Base-by-base conservation (phyloP, 306 rosid genomes). In the Fragaria vesca region DNA sequence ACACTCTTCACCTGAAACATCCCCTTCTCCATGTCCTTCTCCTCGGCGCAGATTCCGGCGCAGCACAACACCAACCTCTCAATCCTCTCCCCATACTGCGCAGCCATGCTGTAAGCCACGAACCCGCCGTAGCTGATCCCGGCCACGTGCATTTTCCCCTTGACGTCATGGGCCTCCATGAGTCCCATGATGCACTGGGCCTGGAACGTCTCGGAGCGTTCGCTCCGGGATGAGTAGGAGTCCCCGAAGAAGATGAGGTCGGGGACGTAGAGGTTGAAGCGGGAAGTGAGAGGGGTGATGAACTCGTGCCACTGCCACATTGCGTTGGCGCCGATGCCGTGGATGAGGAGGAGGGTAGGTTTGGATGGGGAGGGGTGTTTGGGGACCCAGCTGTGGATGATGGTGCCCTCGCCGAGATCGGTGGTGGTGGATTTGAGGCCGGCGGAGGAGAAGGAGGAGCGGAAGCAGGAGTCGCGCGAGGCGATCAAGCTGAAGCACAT, bases 101-200 rank as follows among this genome's bases (percentile, higher is more conserved):
- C 87, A 12, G 92, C 97, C 88, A 94, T 43, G 72, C 95, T 89
- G 77, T 89, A 94, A 0, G 85, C 96, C 57, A 94, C 98, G 32
- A 94, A 90, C 1, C 98, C 98, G 4, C 98, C 98, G 69, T 94
- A 94, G 79, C 98, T 94, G 10, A 94, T 55, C 4, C 98, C 98
- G 0, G 81, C 90, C 4, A 85, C 87, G 69, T 20, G 78, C 82
- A 82, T 80, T 32, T 40, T 78, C 18, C 43, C 42, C 40, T 0
- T 47, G 4, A 89, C 90, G 12, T 86, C 88, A 1, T 81, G 97
- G 26, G 91, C 87, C n/a, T 83, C 89, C 92, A 94, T 81, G 16
- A 88, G 30, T 13, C 60, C 81, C 73, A 83, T 81, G 16, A 92
- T 84, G 83, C 95, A 94, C 24, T 40, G 86, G 42, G 98, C 97